phyloP scores from a whole-genome alignment of 2,329 filamentous ascomycete genomes.

The Fusarium sp. region DNA sequence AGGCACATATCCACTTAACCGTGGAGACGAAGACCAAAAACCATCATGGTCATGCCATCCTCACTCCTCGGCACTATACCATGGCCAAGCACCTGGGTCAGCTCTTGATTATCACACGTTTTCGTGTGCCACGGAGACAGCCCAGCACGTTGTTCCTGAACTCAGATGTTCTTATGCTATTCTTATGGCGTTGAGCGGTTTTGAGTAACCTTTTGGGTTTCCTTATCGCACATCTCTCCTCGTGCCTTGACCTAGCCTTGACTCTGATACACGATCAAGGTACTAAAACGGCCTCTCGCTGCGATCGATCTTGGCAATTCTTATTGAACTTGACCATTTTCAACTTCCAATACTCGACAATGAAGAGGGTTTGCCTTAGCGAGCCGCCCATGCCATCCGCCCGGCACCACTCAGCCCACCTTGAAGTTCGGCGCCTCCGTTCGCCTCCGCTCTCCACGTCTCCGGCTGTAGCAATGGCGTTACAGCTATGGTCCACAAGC shows the following conservation, averaged over 20 bases:
- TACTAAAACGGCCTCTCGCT: slow-evolving; percentile 1
- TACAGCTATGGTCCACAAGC: background rate
- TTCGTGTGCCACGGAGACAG: background rate
- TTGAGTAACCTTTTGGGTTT: background rate
- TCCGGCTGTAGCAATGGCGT: background rate
- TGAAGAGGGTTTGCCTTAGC: background rate
- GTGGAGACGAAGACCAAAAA: background rate
- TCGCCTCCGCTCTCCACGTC: slow-evolving; percentile 20
- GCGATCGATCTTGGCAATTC: slow-evolving; percentile 7
- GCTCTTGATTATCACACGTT: background rate
- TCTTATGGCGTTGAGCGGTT: background rate
- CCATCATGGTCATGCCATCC: background rate
- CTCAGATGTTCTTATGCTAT: background rate
- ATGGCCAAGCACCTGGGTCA: background rate
- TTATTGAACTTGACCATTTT: background rate
- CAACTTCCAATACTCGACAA: background rate
- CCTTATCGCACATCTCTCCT: slow-evolving; percentile 6
- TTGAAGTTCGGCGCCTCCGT: slow-evolving; percentile 35
- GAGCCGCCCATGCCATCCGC: background rate
- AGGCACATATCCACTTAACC: background rate
- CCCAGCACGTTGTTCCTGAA: background rate
- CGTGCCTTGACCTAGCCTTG: slow-evolving; percentile 16
- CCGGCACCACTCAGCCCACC: background rate
- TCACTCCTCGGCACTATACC: background rate
- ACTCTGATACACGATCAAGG: background rate